Base-by-base conservation (phyloP, 306 rosid genomes). In the Alnus rubra region DNA sequence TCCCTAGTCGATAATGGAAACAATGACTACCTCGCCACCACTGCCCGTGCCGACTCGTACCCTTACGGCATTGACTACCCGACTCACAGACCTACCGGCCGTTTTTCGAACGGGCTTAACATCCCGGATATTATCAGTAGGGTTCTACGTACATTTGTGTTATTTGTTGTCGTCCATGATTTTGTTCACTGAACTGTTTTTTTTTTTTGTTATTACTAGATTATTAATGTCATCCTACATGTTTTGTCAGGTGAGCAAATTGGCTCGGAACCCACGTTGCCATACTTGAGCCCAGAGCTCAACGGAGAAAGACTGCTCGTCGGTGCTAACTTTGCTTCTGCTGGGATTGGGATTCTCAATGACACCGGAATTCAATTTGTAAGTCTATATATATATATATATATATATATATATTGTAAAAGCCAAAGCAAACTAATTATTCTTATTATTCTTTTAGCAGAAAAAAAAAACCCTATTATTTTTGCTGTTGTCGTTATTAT, bases 321-420 rank as follows among this genome's bases (percentile, higher is more conserved):
- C 49, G 98, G 98, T 67, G 98, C 98, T 35, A 93, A 93, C 85
- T 91, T 93, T 76, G 98, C 98, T 39, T 93, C 98, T 1, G 98
- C 98, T 62, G 98, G 98, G 39, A 91, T 93, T 58, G 98, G 98
- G 55, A 91, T 93, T 71, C 97, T 93, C 74, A 93, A 93, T 39
- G 98, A 93, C 82, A 93, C 97, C 0, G 98, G 98, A 77, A 15
- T 91, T 80, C 98, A 93, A 81, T 93, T 93, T 88, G 98, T 93
- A 76, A 82, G 95, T 78, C 9, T 5, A 0, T 3, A 39, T 4
- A 42, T 42, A 5, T 42, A 42, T 42, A 42, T 5, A 0, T 3
- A 39, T 4, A 42, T 42, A 5, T 42, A 42, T 42, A 42, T 39
- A 0, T 39, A 39, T 42, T 42, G 45, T 42, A 42, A 42, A 42